Base-by-base conservation (phyloP, 441 rosid species). In the Arabidopsis hybrid region DNA sequence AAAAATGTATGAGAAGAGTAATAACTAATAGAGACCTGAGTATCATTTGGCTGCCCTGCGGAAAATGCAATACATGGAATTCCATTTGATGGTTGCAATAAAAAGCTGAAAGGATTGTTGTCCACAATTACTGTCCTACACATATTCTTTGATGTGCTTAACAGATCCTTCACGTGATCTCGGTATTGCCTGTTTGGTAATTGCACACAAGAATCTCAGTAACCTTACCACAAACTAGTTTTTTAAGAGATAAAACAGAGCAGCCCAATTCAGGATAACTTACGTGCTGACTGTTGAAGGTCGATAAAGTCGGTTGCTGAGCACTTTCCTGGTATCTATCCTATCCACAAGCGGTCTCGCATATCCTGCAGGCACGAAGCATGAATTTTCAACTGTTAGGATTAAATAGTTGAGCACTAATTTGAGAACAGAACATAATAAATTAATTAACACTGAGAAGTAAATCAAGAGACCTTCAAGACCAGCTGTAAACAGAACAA, bases 61-160 rank as follows among this genome's bases (percentile, higher is more conserved):
- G 96, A 88, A 81, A 95, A 95, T 9, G 98, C 91, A 79, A 91
- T 56, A 71, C 97, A 95, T 12, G 99, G 99, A 78, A 95, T 92
- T 71, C 99, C 99, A 70, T 95, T 95, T 8, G 88, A 55, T 34
- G 99, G 99, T 80, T 95, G 99, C 82, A 95, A 78, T 75, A 92
- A 74, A 82, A 92, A 92, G 84, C 99, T 95, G 87, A 92, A 95
- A 0, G 99, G 99, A 71, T 95, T 95, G 81, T 95, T 95, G 82
- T 95, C 98, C 9, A 95, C 95, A 7, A 95, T 85, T 64, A 95
- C 96, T 38, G 85, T 88, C 50, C 96, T 87, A 68, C 83, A 67
- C 69, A 91, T 84, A 83, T 95, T 83, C 79, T 79, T 92, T 4
- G 97, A 85, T 50, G 68, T 73, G 86, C 91, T 85, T 10, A 89